These are phyloP conservation scores for Syzygium syzygioides DNA, from an alignment of 441 rosid species.

Conservation along the genomic window DNA sequence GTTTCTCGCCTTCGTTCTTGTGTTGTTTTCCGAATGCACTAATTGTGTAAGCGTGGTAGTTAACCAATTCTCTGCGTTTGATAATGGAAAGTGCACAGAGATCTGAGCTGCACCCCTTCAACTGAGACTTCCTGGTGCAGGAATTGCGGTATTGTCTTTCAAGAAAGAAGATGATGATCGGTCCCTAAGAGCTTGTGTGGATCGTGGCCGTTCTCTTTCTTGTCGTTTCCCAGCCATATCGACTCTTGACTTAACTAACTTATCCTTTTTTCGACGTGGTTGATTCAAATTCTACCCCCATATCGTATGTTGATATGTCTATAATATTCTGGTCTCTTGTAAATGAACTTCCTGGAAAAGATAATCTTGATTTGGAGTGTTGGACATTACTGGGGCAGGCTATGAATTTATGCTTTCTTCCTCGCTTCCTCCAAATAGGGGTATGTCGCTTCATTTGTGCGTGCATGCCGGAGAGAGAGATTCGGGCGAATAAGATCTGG, in stretches of 20 bases:
- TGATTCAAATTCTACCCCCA: neutral
- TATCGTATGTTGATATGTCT: neutral
- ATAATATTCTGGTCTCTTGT: neutral
- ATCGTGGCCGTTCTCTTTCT: neutral
- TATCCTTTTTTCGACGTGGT: neutral
- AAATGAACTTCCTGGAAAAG: neutral
- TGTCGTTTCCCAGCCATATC: neutral
- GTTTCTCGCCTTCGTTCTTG: neutral
- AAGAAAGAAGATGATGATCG: neutral
- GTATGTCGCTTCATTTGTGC: neutral
- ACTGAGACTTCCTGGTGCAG: too few relatives aligned
- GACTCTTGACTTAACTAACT: neutral
- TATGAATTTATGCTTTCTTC: neutral
- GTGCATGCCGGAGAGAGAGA: neutral
- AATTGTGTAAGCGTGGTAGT: neutral
- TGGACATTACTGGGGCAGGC: neutral
- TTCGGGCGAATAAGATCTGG: neutral
- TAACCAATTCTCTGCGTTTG: neutral
- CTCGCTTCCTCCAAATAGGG: neutral
- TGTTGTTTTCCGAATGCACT: neutral
- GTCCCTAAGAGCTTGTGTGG: neutral
- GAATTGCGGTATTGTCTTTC: neutral
- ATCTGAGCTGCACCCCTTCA: too few relatives aligned
- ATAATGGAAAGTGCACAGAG: too few relatives aligned
- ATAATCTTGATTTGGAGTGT: neutral